phyloP scores from a whole-genome alignment of 2,329 filamentous ascomycete species.

The Penicillium sp. region DNA sequence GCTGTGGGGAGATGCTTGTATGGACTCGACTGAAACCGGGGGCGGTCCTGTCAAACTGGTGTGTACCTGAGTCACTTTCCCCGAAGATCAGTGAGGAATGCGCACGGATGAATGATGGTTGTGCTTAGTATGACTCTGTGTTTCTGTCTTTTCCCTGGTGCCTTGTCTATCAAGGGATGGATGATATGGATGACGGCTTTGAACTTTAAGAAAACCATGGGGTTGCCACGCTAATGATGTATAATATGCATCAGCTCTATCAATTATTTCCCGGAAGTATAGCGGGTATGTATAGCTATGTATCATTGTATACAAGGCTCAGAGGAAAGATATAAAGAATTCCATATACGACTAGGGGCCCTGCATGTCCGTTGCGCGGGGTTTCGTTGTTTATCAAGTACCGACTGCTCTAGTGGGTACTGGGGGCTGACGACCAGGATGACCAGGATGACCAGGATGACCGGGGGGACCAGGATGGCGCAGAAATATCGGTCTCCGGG shows the following conservation, averaged over 20 bases:
- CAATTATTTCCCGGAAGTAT: not conserved
- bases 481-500: not conserved
- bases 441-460: not conserved
- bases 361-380: conserved; percentile 3
- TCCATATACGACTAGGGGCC: not conserved
- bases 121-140: not conserved
- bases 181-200: conserved; percentile 2
- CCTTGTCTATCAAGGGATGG: not conserved
- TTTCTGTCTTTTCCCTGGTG: conserved; percentile 1
- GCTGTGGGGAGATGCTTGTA: not conserved
- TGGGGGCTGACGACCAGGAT: not conserved
- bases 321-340: not conserved
- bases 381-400: not conserved
- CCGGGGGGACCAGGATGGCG: not conserved
- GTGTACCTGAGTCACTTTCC: not conserved
- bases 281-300: not conserved
- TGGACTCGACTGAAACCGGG: not conserved
- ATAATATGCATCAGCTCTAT: not conserved
- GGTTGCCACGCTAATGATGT: not conserved
- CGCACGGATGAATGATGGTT: not conserved
- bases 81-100: conserved; percentile 2
- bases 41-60: not conserved
- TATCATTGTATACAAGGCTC: not conserved
- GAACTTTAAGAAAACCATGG: not conserved
- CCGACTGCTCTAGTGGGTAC: conserved; percentile 8